A percentile compares a stretch with the other conserved stretches of the same genome.
These are phyloP conservation scores for Phytopythium vexans DNA, from an alignment of 352 stramenopile genomes.

Conservation along the genomic window DNA sequence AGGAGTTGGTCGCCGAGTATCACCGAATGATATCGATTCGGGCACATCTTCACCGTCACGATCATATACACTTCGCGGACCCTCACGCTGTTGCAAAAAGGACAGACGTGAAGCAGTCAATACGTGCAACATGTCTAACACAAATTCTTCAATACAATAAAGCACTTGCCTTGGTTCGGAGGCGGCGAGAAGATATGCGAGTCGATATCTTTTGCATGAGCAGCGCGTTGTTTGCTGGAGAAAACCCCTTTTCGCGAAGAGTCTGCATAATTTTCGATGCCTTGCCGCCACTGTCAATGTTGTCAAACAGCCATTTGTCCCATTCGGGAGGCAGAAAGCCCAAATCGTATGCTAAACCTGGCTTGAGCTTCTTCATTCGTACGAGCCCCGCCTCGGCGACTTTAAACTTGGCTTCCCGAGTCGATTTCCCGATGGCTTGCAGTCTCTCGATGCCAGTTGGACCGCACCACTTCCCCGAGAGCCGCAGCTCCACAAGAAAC, in stretches of 20 bases:
- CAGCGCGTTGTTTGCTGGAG: slow-evolving; percentile 34
- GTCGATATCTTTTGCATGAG: slow-evolving; percentile 70
- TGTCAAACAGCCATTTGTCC: slow-evolving; percentile 58
- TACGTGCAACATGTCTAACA: slow-evolving; percentile 3
- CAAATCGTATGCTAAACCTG: slow-evolving; percentile 46
- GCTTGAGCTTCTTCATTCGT: slow-evolving; percentile 56
- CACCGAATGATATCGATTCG: slow-evolving; percentile 7
- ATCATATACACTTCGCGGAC: slow-evolving; percentile 42
- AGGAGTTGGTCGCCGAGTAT: slow-evolving; percentile 11
- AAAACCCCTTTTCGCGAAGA: slow-evolving; percentile 59
- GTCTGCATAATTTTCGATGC: slow-evolving; percentile 48
- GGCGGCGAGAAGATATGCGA: slow-evolving; percentile 38
- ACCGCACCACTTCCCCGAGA: slow-evolving; percentile 53
- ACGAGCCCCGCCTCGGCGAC: slow-evolving; percentile 51
- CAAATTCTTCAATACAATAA: not conserved
- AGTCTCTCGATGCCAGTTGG: slow-evolving; percentile 30
- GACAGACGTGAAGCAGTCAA: too few species aligned
- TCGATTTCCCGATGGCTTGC: slow-evolving; percentile 44
- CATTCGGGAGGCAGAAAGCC: slow-evolving; percentile 52
- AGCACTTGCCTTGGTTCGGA: slow-evolving; percentile 40
- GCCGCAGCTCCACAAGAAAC: slow-evolving; percentile 47
- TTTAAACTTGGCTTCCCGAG: slow-evolving; percentile 72
- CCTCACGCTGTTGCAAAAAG: slow-evolving; percentile 24
- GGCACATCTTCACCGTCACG: slow-evolving; percentile 5
- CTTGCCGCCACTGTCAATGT: slow-evolving; percentile 49